Base-by-base conservation (phyloP, 164 flowering plant genomes). In the Kalanchoe fedtschenkoi region DNA sequence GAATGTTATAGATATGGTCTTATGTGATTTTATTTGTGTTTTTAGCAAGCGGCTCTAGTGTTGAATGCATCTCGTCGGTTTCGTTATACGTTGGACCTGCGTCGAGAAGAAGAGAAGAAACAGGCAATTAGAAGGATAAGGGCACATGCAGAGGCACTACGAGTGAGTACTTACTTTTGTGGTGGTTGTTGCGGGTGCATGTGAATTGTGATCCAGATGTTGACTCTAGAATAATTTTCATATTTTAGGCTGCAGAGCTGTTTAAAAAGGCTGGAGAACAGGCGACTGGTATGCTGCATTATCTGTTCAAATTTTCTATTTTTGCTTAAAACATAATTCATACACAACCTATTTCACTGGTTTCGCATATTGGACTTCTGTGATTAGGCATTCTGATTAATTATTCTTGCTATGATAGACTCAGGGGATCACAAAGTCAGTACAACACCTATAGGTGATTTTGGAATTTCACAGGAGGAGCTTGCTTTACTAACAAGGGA, bases 61-160 rank as follows among this genome's bases (percentile, higher is more conserved):
- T 76, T 93, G 19, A 93, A 93, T 88, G 99, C 99, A 68, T 90
- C 97, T 62, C 86, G 99, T 7, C 81, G 99, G 67, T 93, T 93
- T 67, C 86, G 99, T 0, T 93, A 93, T 69, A 93, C 99, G 14
- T 70, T 93, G 79, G 97, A 93, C 78, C 68, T 93, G 76, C 88
- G 83, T 69, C 90, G 71, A 74, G 87, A 83, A 77, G 89, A 83
- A 73, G 97, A 90, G 65, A 85, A 77, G 75, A 76, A 75, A 61
- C 75, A 85, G 62, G 67, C 70, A 17, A 67, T 88, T 42, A 78
- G 81, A 67, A 93, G 83, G 72, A 88, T 93, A 44, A 79, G 97
- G 78, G 80, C 89, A 8, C 96, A 90, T 80, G 95, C 91, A 17
- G 92, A 93, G 78, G 99, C 85, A 41, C 79, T 93, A 57, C 76